Evolutionary conservation across 2,329 filamentous ascomycete genomes (phyloP).

Genomic region (Pseudogymnoascus sp.): DNA sequence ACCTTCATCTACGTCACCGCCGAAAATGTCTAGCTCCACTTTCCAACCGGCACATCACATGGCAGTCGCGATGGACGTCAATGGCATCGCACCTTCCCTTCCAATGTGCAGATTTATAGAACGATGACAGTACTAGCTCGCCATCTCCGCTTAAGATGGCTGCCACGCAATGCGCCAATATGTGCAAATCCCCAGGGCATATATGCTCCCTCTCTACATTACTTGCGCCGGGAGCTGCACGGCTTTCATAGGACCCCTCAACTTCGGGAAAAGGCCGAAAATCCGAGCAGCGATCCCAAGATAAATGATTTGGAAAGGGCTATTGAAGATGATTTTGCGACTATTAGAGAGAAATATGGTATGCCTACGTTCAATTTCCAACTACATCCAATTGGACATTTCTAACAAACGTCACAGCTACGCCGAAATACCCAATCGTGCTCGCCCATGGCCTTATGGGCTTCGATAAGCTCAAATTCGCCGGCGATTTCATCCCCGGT

Average conservation of each 20-base stretch:
- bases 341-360: constrained; percentile 53
- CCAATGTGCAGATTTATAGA: constrained; percentile 13
- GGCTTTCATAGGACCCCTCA: background rate
- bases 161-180: background rate
- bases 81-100: background rate
- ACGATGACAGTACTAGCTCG: background rate
- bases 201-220: background rate
- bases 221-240: background rate
- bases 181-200: background rate
- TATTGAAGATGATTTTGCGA: constrained; percentile 57
- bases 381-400: background rate
- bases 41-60: background rate
- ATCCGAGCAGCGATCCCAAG: constrained; percentile 38
- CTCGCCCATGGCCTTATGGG: constrained; percentile 61
- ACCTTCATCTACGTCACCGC: constrained; percentile 12
- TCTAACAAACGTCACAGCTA: constrained; percentile 29
- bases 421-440: constrained; percentile 56
- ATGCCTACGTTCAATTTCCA: constrained; percentile 13
- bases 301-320: constrained; percentile 45
- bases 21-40: constrained; percentile 10
- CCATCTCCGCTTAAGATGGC: background rate
- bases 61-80: background rate
- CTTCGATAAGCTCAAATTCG: constrained; percentile 52
- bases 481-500: constrained; percentile 44
- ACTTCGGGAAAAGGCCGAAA: constrained; percentile 16